Base-by-base conservation (phyloP, 2,329 filamentous ascomycete genomes). In the Scytalidium sp. region DNA sequence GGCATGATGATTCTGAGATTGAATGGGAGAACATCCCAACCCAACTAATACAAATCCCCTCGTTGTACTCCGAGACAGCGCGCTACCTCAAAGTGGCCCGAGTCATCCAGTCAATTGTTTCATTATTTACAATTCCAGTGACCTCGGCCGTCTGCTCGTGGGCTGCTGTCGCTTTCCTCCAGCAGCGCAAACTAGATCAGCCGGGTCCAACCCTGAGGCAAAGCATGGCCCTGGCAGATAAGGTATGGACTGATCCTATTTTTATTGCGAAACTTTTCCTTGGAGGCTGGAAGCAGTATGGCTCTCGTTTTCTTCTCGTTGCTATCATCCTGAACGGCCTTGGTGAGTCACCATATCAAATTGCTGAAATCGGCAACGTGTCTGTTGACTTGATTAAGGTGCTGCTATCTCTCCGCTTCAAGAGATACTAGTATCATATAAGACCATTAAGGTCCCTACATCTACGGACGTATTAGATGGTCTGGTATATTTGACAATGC, bases 161-260 rank as follows among this genome's bases (percentile, higher is more conserved):
- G 32, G 60, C 60, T 1, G 57, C 56, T 11, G 60, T 60, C 1
- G 46, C 63, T 32, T 63, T 52, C 48, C 46, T 58, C 11, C 61
- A 64, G 50, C n/a, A n/a, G n/a, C 54, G 57, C 19, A 39, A 55
- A 25, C 29, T 29, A 22, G 45, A 51, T 19, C 39, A 41, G n/a
- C 32, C 50, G n/a, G 36, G 46, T 41, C 50, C 60, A 20, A 56
- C 41, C n/a, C 41, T 61, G 22, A 55, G 56, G 20, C 59, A 62
- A 47, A 29, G 60, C 6, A 55, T 57, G 29, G 47, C 50, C 3
- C 52, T 63, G 9, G 57, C 60, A 10, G 60, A 63, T 53, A 51
- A 51, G 17, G 32, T 50, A 4, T 63, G 60, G 60, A 45, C 49
- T 23, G 53, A 61, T 47, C 27, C 50, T 15, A n/a, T n/a, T n/a